A percentile compares a stretch with the other conserved stretches of the same genome.
Evolutionary conservation across 2,329 filamentous ascomycete genomes (phyloP).

Genomic region (Sporothrix luriei): DNA sequence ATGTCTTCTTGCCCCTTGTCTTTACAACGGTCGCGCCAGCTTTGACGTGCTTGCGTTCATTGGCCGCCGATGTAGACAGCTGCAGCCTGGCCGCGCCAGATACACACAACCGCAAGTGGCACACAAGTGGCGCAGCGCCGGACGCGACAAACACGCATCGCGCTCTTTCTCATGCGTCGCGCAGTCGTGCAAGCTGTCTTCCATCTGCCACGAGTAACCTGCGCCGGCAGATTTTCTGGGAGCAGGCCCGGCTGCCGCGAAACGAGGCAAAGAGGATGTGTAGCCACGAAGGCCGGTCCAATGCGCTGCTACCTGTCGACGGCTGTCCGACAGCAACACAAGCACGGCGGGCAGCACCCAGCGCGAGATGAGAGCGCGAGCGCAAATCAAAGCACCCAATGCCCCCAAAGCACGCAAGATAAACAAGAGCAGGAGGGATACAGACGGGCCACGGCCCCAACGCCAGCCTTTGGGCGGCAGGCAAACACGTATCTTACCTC

Average conservation of each 20-base stretch:
- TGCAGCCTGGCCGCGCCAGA: conserved; percentile 25
- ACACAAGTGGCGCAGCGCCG: conserved; percentile 30
- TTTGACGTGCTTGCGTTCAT: conserved; percentile 7
- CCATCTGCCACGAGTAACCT: not conserved
- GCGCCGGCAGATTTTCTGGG: not conserved
- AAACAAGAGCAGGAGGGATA: conserved; percentile 15
- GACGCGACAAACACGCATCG: conserved; percentile 20
- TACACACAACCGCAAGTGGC: conserved; percentile 13
- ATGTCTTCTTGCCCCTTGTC: not conserved
- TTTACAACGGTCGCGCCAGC: conserved; percentile 6
- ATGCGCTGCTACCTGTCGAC: conserved; percentile 27
- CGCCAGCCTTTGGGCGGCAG: not conserved
- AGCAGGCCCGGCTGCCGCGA: not conserved
- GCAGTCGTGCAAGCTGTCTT: not conserved
- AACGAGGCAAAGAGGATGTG: not conserved
- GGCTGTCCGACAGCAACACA: conserved; percentile 16
- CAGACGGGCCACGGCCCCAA: not conserved
- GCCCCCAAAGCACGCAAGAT: not conserved
- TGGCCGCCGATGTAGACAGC: conserved; percentile 13
- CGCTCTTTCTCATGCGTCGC: not conserved
- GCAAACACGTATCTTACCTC: conserved; percentile 25
- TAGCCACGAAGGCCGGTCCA: conserved; percentile 15
- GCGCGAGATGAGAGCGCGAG: not conserved
- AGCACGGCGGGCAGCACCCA: not conserved
- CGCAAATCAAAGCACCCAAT: not conserved